These are phyloP conservation scores for Arthrobotrys entomopaga DNA, from an alignment of 2,329 filamentous ascomycete genomes.

Conservation along the genomic window DNA sequence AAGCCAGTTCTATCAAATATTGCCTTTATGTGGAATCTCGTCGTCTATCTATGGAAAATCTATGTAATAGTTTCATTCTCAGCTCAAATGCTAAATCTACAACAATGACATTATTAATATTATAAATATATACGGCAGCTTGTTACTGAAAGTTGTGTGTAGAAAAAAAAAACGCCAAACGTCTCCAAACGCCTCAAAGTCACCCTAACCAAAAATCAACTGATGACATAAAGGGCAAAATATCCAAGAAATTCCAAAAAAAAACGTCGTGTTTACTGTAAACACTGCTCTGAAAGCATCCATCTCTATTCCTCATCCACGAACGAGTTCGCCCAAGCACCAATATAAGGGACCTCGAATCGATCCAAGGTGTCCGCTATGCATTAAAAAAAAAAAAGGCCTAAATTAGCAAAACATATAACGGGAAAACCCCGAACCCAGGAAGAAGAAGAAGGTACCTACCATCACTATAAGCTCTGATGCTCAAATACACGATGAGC, in stretches of 20 bases:
- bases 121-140: conserved; percentile 13
- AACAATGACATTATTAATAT: conserved; percentile 40
- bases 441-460: conserved; percentile 61
- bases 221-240: conserved; percentile 1
- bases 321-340: conserved; percentile 84
- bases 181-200: conserved; percentile 38
- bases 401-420: conserved; percentile 13
- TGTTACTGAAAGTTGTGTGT: conserved; percentile 8
- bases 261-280: no score
- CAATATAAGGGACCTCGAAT: conserved; percentile 88
- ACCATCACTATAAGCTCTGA: conserved; percentile 84
- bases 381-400: neutral
- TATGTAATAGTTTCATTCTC: no score
- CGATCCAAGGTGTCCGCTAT: conserved; percentile 72
- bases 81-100: neutral
- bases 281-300: neutral
- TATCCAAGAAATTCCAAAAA: conserved; percentile 1
- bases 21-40: neutral
- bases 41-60: no score
- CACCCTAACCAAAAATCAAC: conserved; percentile 2
- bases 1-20: neutral
- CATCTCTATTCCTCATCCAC: conserved; percentile 79
- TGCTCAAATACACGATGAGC: conserved; percentile 78
- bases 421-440: conserved; percentile 63
- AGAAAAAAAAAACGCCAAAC: conserved; percentile 29